Percentiles rank a stretch among this genome's conserved stretches.
Conservation (phyloP, 805 yeast genomes). For the Candida orba region DNA sequence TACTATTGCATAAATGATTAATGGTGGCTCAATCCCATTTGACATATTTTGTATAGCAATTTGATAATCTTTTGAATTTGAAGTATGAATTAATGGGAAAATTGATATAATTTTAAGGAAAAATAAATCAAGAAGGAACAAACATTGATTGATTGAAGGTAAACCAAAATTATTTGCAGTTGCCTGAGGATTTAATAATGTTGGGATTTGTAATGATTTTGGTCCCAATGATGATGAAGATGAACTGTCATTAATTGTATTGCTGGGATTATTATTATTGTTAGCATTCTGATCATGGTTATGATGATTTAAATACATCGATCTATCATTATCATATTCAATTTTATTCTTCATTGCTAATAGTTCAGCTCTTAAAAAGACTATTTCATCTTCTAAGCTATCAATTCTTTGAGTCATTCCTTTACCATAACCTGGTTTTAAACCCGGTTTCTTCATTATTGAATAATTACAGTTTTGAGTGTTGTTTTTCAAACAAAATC, state of each 20-base stretch:
- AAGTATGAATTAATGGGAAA: slow-evolving; percentile 19
- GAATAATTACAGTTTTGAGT: slow-evolving; percentile 12
- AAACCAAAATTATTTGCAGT: slow-evolving; percentile 3
- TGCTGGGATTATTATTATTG: background rate
- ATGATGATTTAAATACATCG: background rate
- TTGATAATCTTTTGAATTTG: slow-evolving; percentile 8
- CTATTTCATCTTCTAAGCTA: slow-evolving; percentile 12
- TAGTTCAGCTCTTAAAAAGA: slow-evolving; percentile 6
- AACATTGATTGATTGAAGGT: slow-evolving; percentile 12
- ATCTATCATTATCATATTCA: slow-evolving; percentile 1
- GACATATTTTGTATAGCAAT: slow-evolving; percentile 4
- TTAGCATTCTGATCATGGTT: too few species aligned
- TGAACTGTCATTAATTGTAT: background rate
- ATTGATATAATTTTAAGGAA: slow-evolving; percentile 15
- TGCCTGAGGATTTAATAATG: slow-evolving; percentile 13
- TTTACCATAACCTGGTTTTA: slow-evolving; percentile 20
- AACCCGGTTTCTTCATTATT: slow-evolving; percentile 18
- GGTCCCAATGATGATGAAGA: slow-evolving; percentile 1
- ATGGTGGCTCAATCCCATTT: slow-evolving; percentile 13
- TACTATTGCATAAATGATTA: slow-evolving; percentile 14
- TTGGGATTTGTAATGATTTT: slow-evolving; percentile 13
- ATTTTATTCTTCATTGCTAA: background rate
- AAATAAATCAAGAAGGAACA: slow-evolving; percentile 15
- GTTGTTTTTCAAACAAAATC: slow-evolving; percentile 13
- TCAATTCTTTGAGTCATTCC: slow-evolving; percentile 17